phyloP scores from a whole-genome alignment of 768 basidiomycete species.

The Sistotremastrum niveocremeum region DNA sequence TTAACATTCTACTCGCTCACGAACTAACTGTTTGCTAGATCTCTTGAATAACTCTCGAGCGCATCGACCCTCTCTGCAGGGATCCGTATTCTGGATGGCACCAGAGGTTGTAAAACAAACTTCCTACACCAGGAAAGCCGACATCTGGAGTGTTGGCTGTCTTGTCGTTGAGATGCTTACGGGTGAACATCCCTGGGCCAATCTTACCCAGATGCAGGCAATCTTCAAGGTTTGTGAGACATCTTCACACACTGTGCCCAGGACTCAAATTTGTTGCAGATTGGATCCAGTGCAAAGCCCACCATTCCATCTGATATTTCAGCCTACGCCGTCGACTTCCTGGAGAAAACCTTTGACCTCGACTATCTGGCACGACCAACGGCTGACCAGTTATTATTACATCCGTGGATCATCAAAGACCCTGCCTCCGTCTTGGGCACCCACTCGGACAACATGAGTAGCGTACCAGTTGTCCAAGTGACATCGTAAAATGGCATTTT shows the following conservation, averaged over 20 bases:
- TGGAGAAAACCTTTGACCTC: constrained; percentile 75
- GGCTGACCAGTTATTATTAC: constrained; percentile 60
- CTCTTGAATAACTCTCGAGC: constrained; percentile 34
- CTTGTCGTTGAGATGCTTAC: constrained; percentile 95
- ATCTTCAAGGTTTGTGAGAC: constrained; percentile 70
- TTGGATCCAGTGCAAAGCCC: constrained; percentile 82
- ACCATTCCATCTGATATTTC: constrained; percentile 87
- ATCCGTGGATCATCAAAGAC: constrained; percentile 54
- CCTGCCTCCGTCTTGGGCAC: constrained; percentile 9
- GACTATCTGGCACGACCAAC: constrained; percentile 71
- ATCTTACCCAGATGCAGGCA: constrained; percentile 97
- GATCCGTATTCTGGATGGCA: constrained; percentile 99
- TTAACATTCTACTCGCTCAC: not conserved
- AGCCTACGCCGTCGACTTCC: constrained; percentile 74
- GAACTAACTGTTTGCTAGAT: constrained; percentile 16
- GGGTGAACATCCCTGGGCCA: constrained; percentile 90
- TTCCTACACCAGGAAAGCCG: constrained; percentile 80
- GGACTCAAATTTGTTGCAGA: constrained; percentile 32
- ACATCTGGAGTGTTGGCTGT: constrained; percentile 95
- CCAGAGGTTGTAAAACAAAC: constrained; percentile 97
- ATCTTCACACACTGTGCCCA: not conserved
- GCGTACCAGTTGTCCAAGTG: not conserved
- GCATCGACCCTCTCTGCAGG: constrained; percentile 88
- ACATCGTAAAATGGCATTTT: not conserved
- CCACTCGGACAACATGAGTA: not conserved